Percentiles rank a stretch among this genome's conserved stretches.
Evolutionary conservation across 2,329 filamentous ascomycete genomes (phyloP).

Genomic region (Septoria linicola): DNA sequence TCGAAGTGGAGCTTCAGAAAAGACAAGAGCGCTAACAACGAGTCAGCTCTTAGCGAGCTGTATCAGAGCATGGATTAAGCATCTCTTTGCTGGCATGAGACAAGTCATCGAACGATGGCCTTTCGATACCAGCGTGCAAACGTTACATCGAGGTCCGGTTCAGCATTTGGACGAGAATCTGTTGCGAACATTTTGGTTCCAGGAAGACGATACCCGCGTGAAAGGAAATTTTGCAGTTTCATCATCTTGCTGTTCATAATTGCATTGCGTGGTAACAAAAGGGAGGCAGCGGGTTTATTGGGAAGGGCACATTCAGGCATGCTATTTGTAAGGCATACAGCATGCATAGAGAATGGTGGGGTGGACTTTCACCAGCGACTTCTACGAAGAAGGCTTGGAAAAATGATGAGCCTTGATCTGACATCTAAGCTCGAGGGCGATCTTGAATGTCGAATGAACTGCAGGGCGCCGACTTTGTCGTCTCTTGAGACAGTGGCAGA

Average conservation of each 20-base stretch:
- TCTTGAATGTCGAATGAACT: no score
- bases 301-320: no score
- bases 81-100: background rate
- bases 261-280: constrained; percentile 23
- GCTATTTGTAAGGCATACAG: no score
- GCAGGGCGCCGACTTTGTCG: no score
- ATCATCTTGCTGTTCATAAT: constrained; percentile 16
- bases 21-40: constrained; percentile 27
- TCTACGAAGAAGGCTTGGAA: no score
- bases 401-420: no score
- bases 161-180: constrained; percentile 1
- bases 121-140: background rate
- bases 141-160: background rate
- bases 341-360: background rate
- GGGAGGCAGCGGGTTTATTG: background rate
- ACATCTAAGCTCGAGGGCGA: no score
- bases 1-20: constrained; percentile 31
- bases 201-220: constrained; percentile 4
- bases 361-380: no score
- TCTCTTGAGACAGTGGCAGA: no score
- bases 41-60: constrained; percentile 31
- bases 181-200: constrained; percentile 3
- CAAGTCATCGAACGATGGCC: background rate
- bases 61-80: constrained; percentile 33
- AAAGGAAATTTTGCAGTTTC: background rate